Base-by-base conservation (phyloP, 2,329 filamentous ascomycete genomes). In the Claviceps capensis region DNA sequence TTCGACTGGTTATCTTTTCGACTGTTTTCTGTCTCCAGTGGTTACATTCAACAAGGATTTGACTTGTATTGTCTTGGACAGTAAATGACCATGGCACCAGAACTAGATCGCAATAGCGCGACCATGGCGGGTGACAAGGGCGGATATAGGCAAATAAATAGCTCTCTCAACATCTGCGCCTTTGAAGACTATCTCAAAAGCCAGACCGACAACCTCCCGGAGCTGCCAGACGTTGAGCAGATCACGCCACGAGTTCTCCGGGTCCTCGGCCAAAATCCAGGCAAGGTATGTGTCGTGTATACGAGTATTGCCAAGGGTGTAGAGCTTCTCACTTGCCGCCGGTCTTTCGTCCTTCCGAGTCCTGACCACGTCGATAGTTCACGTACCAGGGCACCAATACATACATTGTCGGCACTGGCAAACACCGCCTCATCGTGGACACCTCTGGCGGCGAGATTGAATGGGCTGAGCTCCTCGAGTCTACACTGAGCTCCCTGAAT, bases 331-430 rank as follows among this genome's bases (percentile, higher is more conserved):
- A 11, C 30, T 4, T 34, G 23, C 17, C 23, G 22, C 40, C 40
- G 14, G 11, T 37, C 8, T 37, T 40, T n/a, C 5, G 16, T 16
- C 4, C 13, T 38, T 16, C 14, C 7, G 9, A 34, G 3, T 34
- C 30, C 36, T 40, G 5, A 40, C 36, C 14, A 23, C 4, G 22
- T 30, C 16, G 4, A 9, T 40, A 88, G 76, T 72, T 71, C 53
- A 67, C 70, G 17, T 60, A 72, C n/a, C 69, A 74, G 71, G 76
- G 83, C 52, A 88, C 86, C 55, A 89, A 90, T 63, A 89, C 86
- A 17, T 90, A 89, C 63, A 74, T 90, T 40, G 63, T 90, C 52
- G 86, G 86, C 34, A 77, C 74, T 5, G 85, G 85, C 3, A 59
- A 67, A 1, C 63, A 69, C 11, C 75, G 86, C 1, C 67, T 89